Conservation (phyloP, 257 asterid species). For the Solanum okadae region DNA sequence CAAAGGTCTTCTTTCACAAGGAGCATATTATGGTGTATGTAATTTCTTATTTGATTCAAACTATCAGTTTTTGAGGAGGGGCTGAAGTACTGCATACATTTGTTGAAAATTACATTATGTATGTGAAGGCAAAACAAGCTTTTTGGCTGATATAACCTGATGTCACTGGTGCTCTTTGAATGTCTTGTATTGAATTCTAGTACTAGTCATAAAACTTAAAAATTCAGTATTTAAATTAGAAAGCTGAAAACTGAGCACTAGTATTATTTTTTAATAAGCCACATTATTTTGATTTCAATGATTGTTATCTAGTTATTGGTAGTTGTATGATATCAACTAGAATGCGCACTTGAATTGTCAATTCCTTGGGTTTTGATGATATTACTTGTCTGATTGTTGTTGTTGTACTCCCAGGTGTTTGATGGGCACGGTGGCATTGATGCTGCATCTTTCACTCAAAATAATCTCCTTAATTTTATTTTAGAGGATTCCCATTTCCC, state of each 20-base stretch:
- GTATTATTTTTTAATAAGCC: neutral
- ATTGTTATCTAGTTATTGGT: neutral
- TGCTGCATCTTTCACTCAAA: constrained; percentile 69
- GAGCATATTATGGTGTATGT: constrained; percentile 86
- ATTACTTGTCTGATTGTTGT: neutral
- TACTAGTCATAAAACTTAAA: neutral
- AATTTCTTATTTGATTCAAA: constrained; percentile 5
- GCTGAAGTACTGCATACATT: neutral
- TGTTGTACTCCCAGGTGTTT: constrained; percentile 49
- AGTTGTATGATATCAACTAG: neutral
- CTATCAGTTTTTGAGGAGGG: neutral
- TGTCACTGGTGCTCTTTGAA: neutral
- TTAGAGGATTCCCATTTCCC: constrained; percentile 72
- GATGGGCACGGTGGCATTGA: constrained; percentile 86
- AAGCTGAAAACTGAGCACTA: neutral
- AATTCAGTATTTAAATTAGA: neutral
- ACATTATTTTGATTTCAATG: neutral
- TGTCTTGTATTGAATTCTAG: neutral
- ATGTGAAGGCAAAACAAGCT: neutral
- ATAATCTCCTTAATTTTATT: constrained; percentile 53
- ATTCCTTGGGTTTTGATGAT: neutral
- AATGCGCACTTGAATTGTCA: neutral
- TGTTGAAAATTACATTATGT: neutral
- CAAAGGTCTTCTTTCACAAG: constrained; percentile 36
- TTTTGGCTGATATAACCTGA: neutral